phyloP scores from a whole-genome alignment of 208 protist genomes.

The Naegleria lovaniensis region DNA sequence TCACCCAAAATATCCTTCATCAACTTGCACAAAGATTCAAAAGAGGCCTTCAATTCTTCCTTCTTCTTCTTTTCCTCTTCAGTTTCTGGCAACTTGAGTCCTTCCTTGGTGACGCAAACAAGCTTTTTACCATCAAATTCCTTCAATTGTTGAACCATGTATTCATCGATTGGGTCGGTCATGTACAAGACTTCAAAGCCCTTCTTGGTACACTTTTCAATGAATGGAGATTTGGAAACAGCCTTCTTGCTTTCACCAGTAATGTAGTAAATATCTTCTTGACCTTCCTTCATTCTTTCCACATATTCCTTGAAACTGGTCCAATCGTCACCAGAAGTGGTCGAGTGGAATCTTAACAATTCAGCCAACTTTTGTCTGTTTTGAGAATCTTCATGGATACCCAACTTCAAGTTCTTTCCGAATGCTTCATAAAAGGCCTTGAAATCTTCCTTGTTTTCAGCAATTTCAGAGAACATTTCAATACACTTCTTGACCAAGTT shows the following conservation, averaged over 20 bases:
- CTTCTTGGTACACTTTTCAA: conserved; percentile 83
- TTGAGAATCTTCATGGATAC: conserved; percentile 91
- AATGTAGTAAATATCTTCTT: conserved; percentile 98
- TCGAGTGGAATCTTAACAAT: conserved; percentile 85
- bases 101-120: conserved; percentile 98
- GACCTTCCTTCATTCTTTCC: conserved; percentile 87
- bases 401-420: conserved; percentile 94
- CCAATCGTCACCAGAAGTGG: conserved; percentile 76
- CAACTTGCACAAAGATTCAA: conserved; percentile 86
- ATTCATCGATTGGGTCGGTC: conserved; percentile 97
- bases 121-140: conserved; percentile 97
- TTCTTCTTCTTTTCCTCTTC: conserved; percentile 93
- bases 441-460: conserved; percentile 94
- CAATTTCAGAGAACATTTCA: conserved; percentile 89
- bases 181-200: conserved; percentile 94
- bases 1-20: conserved; percentile 98
- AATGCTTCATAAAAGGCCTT: conserved; percentile 97
- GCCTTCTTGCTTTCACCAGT: conserved; percentile 84
- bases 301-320: conserved; percentile 93
- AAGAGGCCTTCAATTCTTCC: conserved; percentile 85
- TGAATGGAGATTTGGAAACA: conserved; percentile 87
- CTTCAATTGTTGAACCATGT: conserved; percentile 91
- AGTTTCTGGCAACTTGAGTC: conserved; percentile 86
- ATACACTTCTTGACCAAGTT: conserved; percentile 96
- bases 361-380: conserved; percentile 90